Evolutionary conservation across 2,329 filamentous ascomycete species (phyloP).

Genomic region (Lanzia echinophila): DNA sequence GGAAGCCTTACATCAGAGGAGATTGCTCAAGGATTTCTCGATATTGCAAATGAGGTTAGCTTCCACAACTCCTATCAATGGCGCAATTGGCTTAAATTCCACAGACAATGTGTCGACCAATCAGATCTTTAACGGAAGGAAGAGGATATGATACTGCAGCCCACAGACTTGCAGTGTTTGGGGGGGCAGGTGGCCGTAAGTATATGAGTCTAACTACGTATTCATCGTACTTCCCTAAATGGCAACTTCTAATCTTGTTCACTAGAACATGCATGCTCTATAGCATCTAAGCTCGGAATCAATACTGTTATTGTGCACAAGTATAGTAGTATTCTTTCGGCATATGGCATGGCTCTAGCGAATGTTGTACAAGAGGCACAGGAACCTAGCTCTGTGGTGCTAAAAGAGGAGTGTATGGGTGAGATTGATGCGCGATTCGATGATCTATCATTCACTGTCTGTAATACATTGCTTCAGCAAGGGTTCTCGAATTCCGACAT

Average conservation of each 20-base stretch:
- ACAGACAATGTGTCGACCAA: slow-evolving; percentile 79
- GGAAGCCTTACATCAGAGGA: slow-evolving; percentile 51
- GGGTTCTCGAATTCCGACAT: neutral
- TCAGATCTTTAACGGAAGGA: slow-evolving; percentile 81
- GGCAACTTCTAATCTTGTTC: neutral
- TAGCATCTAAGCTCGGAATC: slow-evolving; percentile 67
- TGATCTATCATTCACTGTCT: too few species aligned
- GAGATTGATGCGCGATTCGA: too few species aligned
- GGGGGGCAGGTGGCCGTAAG: slow-evolving; percentile 63
- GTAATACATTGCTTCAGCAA: too few species aligned
- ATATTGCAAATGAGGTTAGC: slow-evolving; percentile 64
- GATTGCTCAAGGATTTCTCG: slow-evolving; percentile 55
- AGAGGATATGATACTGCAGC: slow-evolving; percentile 84
- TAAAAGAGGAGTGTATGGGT: slow-evolving; percentile 30
- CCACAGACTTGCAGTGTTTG: slow-evolving; percentile 82
- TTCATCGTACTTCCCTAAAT: neutral
- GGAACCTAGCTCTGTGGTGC: slow-evolving; percentile 58
- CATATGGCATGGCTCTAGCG: slow-evolving; percentile 86
- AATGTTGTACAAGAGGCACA: slow-evolving; percentile 89
- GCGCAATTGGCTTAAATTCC: neutral
- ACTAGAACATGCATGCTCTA: slow-evolving; percentile 57
- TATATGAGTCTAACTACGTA: slow-evolving; percentile 67
- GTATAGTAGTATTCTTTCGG: slow-evolving; percentile 82
- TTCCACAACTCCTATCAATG: neutral
- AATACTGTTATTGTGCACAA: slow-evolving; percentile 64